Evolutionary conservation across 768 basidiomycete genomes (phyloP), one percentile per base, ranked within the genome.

Genomic region (Tremella yokohamensis): DNA sequence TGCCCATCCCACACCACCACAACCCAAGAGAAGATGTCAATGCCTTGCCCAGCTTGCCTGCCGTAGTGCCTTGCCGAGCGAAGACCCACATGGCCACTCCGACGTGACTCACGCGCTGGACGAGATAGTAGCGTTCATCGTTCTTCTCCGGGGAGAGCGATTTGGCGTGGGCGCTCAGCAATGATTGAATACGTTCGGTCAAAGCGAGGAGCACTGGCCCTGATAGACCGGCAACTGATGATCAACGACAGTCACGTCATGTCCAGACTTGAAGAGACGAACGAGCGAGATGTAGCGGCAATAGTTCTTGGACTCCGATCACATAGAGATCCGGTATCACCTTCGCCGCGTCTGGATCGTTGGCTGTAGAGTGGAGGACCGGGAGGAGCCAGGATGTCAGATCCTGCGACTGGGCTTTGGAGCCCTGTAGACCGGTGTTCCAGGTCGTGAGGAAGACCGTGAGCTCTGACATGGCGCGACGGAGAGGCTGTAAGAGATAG

Each of bases 301-400:
- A 80, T 22, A 96, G 81, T 74, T 98, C 94, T 74, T 98, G 94
- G 64, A 96, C 92, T 1, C 90, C 90, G 52, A 97, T 87, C 6
- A 86, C 92, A 47, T 73, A 73, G 34, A 73, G 49, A 58, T 73
- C 71, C 2, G 71, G 71, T 24, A 69, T 52, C 11, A 50, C 42
- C 16, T 56, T 20, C 40, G 94, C 83, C 29, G 93, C 83, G 73
- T 92, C 90, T 40, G 92, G 90, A 4, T 88, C 84, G 19, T 55
- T 63, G 16, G 60, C 49, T 18, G 44, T 84, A 79, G 54, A 78
- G 76, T 69, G 83, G 79, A 77, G 89, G 85, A 53, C 80, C 80
- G 92, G 90, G 2, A 84, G 81, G 22, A 97, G 83, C 93, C 93
- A 97, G 78, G 89, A 87, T 2, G 92, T 88, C 47, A 97, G 82